Percentiles rank a stretch among this genome's conserved stretches.
phyloP scores from a whole-genome alignment of 352 stramenopile species.

The Plasmopara halstedii region DNA sequence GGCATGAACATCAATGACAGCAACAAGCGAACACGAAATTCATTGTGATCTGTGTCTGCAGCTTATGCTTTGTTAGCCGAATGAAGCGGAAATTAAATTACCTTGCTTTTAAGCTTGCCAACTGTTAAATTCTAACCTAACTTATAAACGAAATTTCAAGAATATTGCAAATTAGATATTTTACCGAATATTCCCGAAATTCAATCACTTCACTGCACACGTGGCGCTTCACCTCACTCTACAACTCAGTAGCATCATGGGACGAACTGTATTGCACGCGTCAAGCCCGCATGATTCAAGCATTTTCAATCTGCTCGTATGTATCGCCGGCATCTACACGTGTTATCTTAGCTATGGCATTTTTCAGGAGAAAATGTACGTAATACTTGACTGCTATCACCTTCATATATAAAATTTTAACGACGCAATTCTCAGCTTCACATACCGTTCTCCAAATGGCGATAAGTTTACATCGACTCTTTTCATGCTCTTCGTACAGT shows the following conservation, averaged over 20 bases:
- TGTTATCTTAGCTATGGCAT: conserved; percentile 91
- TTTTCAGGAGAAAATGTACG: conserved; percentile 92
- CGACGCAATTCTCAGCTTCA: conserved; percentile 44
- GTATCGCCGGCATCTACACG: conserved; percentile 86
- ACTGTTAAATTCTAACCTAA: no score
- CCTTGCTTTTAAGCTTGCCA: no score
- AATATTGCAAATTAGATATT: no score
- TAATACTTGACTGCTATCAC: no score
- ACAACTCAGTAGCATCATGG: conserved; percentile 19
- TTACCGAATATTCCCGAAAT: no score
- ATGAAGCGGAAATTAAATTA: no score
- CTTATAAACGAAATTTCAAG: no score
- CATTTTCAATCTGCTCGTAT: conserved; percentile 77
- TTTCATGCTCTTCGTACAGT: conserved; percentile 91
- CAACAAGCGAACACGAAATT: no score
- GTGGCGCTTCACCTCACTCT: conserved; percentile 7
- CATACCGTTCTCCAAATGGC: conserved; percentile 71
- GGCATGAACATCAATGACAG: no score
- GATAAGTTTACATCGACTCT: conserved; percentile 88
- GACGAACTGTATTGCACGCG: conserved; percentile 39
- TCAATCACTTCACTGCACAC: conserved; percentile 5
- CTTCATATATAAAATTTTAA: conserved; percentile 3
- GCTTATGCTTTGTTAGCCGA: no score
- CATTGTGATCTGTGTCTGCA: no score
- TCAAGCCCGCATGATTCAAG: conserved; percentile 43